These are phyloP conservation scores for Parietaria judaica DNA, from an alignment of 306 rosid species.

Conservation along the genomic window DNA sequence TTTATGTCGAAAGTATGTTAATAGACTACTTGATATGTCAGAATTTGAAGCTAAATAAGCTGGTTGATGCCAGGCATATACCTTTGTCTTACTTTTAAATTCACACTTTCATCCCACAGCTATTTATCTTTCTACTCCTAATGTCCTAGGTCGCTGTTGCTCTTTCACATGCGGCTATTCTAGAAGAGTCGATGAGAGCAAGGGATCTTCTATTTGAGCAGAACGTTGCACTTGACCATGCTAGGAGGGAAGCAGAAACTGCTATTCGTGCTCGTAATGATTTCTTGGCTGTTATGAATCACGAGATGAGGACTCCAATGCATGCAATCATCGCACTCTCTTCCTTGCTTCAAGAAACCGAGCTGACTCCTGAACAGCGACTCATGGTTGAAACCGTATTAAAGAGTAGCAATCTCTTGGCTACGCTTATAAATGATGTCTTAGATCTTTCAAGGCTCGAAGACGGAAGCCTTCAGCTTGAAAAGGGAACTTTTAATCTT, in stretches of 20 bases:
- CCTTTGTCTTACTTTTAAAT: no score
- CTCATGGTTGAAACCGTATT: conserved; percentile 89
- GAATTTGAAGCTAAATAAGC: no score
- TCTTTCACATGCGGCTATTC: conserved; percentile 95
- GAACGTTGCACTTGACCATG: conserved; percentile 90
- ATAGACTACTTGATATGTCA: no score
- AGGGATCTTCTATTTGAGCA: conserved; percentile 92
- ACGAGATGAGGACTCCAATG: conserved; percentile 99
- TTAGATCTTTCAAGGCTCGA: conserved; percentile 96
- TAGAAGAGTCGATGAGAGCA: conserved; percentile 98
- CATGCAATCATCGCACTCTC: conserved; percentile 98
- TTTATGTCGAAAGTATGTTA: no score
- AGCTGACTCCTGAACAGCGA: conserved; percentile 86
- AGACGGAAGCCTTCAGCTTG: conserved; percentile 95
- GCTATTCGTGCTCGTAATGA: conserved; percentile 98
- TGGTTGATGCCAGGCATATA: no score
- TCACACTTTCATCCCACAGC: not conserved
- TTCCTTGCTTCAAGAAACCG: conserved; percentile 90
- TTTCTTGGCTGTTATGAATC: conserved; percentile 97
- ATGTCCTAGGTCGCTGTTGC: conserved; percentile 87
- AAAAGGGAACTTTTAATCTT: conserved; percentile 60
- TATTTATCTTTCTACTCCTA: not conserved
- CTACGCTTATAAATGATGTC: conserved; percentile 86
- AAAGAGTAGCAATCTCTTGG: conserved; percentile 87
- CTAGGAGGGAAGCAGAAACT: conserved; percentile 98